Base-by-base conservation (phyloP, 371 early-diverging fungal species). In the Funneliformis caledonium region DNA sequence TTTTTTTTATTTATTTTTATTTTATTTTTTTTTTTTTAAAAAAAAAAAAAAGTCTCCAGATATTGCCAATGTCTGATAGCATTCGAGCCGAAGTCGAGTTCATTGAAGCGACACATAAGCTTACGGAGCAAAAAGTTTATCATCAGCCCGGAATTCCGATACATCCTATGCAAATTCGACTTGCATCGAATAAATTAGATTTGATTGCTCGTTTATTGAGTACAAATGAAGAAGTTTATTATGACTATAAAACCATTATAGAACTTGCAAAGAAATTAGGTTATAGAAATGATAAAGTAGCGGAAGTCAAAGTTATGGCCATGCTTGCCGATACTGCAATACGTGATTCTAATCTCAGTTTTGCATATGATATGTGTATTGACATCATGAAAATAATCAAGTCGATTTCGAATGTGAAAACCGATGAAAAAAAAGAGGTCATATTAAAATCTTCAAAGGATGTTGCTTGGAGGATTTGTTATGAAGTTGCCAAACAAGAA, bases 111-210 rank as follows among this genome's bases (percentile, higher is more conserved):
- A 93, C 93, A 0, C 91, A 93, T 83, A 86, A 86, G 12, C 84
- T 94, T 43, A 89, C 86, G 7, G 89, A 90, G 47, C 91, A 91
- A 84, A 88, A 88, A 26, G 85, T 91, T 26, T 86, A 85, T 33
- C 87, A 87, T 12, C 87, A 88, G 60, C 87, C 89, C 6, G 88
- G 87, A 4, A 84, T 90, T 0, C 83, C 86, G 12, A 86, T 94
- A n/a, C 89, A 93, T 78, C 95, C 95, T 0, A 89, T 95, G 72
- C 94, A 95, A 84, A 88, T 95, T 59, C 88, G 95, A 31, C 88
- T 91, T 64, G 86, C 89, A 0, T 82, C 87, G 37, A 86, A 95
- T 78, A 90, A 92, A 22, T 84, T 95, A 1, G 89, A 90, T 1
- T 83, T 95, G 37, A 89, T 95, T 11, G 85, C 89, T 8, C 89